phyloP scores from a whole-genome alignment of 208 protist genomes.

The Crithidia thermophila region DNA sequence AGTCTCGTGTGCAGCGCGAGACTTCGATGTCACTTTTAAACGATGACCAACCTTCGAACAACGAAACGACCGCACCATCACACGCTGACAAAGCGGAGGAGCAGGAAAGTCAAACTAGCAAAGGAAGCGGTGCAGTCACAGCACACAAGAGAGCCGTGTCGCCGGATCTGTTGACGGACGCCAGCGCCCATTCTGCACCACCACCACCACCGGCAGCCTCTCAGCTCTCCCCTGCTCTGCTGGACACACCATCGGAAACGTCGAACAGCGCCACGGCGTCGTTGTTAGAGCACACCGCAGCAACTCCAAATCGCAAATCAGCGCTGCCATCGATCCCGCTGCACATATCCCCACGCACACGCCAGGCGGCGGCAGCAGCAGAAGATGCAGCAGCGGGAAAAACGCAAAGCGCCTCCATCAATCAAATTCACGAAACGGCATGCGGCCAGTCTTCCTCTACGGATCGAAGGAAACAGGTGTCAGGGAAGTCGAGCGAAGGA shows the following conservation, averaged over 20 bases:
- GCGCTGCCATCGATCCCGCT: slow-evolving; percentile 23
- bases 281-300: not conserved
- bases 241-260: no score
- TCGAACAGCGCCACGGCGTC: no score
- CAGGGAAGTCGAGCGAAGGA: not conserved
- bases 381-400: not conserved
- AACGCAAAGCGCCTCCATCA: not conserved
- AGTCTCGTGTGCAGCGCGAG: not conserved
- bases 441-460: no score
- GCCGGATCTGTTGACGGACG: no score
- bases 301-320: not conserved
- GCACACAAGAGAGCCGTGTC: no score
- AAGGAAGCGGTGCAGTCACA: no score
- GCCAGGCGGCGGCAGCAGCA: slow-evolving; percentile 1
- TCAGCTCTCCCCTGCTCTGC: no score
- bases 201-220: no score
- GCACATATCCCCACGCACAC: slow-evolving; percentile 15
- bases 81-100: not conserved
- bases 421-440: not conserved
- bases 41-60: no score
- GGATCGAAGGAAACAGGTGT: not conserved
- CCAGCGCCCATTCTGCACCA: no score
- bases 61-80: no score
- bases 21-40: slow-evolving; percentile 19
- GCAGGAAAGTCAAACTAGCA: no score